Evolutionary conservation across 495 filamentous ascomycete species (phyloP).

Genomic region (Podospora australis): DNA sequence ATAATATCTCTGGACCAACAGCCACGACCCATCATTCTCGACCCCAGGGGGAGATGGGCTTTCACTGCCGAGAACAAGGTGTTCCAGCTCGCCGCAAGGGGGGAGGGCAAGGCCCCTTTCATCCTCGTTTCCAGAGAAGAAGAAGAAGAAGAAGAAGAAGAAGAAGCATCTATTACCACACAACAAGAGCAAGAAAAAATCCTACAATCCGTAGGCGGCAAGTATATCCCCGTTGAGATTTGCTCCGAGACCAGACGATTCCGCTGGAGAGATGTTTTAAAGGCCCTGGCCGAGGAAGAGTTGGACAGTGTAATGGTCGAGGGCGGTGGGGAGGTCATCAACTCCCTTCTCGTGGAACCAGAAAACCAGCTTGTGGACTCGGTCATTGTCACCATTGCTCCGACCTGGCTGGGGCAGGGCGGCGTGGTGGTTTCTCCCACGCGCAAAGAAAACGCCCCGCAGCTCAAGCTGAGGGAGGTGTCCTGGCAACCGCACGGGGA

Average conservation of each 20-base stretch:
- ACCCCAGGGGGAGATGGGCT: slow-evolving; percentile 65
- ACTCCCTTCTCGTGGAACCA: slow-evolving; percentile 57
- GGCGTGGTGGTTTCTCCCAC: slow-evolving; percentile 66
- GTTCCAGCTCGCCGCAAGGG: slow-evolving; percentile 54
- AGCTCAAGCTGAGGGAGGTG: slow-evolving; percentile 57
- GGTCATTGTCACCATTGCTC: slow-evolving; percentile 78
- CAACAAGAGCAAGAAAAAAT: slow-evolving; percentile 17
- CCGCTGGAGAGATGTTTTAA: slow-evolving; percentile 58
- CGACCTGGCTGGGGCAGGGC: slow-evolving; percentile 72
- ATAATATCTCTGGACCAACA: slow-evolving; percentile 33
- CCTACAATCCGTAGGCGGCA: slow-evolving; percentile 33
- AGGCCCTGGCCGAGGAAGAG: slow-evolving; percentile 49
- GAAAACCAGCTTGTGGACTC: slow-evolving; percentile 60
- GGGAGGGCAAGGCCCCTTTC: slow-evolving; percentile 65
- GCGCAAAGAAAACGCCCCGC: slow-evolving; percentile 44
- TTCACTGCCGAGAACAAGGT: slow-evolving; percentile 54
- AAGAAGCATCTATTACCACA: no score
- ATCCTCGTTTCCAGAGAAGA: slow-evolving; percentile 45
- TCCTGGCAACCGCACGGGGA: slow-evolving; percentile 68
- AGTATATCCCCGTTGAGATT: slow-evolving; percentile 25
- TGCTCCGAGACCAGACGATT: slow-evolving; percentile 19
- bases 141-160: slow-evolving; percentile 17
- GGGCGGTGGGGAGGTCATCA: slow-evolving; percentile 73
- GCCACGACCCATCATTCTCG: slow-evolving; percentile 72
- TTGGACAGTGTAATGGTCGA: slow-evolving; percentile 83